A percentile compares a stretch with the other conserved stretches of the same genome.
phyloP scores from a whole-genome alignment of 306 rosid genomes.

The Malus orientalis region DNA sequence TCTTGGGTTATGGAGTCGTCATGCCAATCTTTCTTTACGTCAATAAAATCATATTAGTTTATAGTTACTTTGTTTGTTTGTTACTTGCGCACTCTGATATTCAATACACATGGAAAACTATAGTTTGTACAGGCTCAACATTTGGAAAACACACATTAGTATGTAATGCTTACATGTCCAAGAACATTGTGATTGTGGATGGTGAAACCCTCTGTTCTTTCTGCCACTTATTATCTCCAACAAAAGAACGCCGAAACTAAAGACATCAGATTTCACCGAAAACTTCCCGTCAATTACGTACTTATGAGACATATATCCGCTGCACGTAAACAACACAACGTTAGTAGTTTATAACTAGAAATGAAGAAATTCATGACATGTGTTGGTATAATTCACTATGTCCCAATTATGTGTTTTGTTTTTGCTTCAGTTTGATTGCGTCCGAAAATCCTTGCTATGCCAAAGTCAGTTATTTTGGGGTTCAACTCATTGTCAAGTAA shows the following conservation, averaged over 20 bases:
- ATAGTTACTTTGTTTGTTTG: no score
- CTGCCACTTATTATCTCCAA: slow-evolving; percentile 18
- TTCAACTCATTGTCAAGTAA: slow-evolving; percentile 23
- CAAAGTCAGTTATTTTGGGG: slow-evolving; percentile 29
- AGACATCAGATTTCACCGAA: slow-evolving; percentile 20
- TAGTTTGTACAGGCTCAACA: no score
- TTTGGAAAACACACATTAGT: background rate
- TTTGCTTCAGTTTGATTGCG: slow-evolving; percentile 19
- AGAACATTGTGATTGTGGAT: slow-evolving; percentile 13
- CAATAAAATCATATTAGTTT: no score
- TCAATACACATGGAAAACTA: background rate
- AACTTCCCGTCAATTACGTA: slow-evolving; percentile 22
- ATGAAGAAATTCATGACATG: no score
- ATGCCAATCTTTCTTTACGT: no score
- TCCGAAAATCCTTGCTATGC: slow-evolving; percentile 20
- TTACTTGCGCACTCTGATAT: no score
- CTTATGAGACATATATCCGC: slow-evolving; percentile 26
- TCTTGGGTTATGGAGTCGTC: no score
- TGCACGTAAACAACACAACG: background rate
- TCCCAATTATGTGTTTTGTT: slow-evolving; percentile 18
- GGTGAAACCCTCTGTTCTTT: slow-evolving; percentile 11
- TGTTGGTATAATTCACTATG: background rate
- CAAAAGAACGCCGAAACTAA: slow-evolving; percentile 23
- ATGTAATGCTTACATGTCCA: slow-evolving; percentile 19
- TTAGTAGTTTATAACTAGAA: background rate